phyloP scores from a whole-genome alignment of 2,329 filamentous ascomycete species.

The Balansia obtecta region DNA sequence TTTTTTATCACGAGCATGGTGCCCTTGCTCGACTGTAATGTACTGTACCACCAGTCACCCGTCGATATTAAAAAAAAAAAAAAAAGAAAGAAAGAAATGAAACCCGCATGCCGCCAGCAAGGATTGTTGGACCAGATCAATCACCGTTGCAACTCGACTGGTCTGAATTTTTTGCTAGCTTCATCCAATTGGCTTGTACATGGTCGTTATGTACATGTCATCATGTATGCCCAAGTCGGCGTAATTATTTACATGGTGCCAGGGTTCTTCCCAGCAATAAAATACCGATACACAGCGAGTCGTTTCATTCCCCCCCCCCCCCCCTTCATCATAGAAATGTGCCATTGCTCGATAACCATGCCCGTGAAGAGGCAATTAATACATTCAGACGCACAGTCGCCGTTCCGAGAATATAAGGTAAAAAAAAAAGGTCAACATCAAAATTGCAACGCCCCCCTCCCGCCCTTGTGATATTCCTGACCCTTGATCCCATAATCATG shows the following conservation, averaged over 20 bases:
- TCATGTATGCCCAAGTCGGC: not conserved
- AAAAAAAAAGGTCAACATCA: not conserved
- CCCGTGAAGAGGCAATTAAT: not conserved
- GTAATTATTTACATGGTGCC: not conserved
- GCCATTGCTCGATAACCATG: no score
- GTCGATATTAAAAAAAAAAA: no score
- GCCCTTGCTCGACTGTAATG: no score
- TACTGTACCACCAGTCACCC: no score
- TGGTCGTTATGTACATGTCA: not conserved
- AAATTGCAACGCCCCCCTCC: not conserved
- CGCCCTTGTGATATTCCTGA: not conserved
- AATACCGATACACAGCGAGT: not conserved
- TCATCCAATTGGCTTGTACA: not conserved
- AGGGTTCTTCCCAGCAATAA: not conserved
- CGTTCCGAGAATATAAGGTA: not conserved
- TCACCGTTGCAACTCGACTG: not conserved
- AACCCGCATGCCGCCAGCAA: not conserved
- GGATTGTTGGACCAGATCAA: not conserved
- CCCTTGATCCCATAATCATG: not conserved
- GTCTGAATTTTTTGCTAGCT: not conserved
- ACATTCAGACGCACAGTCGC: not conserved
- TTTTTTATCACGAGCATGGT: no score
- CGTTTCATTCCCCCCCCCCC: not conserved
- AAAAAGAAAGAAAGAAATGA: no score
- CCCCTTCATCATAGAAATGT: no score